phyloP scores from a whole-genome alignment of 176 grass and related monocot species.

The Musa itinerans region DNA sequence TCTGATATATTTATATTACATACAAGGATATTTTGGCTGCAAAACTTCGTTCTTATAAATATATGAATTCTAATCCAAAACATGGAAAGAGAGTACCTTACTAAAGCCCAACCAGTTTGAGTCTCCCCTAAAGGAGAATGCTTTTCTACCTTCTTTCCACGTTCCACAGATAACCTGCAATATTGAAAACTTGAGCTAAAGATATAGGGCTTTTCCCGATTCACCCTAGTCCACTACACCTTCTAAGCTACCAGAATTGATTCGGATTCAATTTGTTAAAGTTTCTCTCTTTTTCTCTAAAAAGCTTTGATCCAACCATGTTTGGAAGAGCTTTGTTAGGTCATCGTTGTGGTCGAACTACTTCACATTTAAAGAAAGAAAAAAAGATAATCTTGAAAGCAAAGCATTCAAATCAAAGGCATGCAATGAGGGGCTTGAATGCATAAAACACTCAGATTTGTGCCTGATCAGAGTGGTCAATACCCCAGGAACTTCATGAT shows the following conservation, averaged over 20 bases:
- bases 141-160: conserved; percentile 48
- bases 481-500: no score
- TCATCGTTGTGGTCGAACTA: no score
- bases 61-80: not conserved
- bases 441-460: no score
- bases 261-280: not conserved
- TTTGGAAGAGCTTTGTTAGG: no score
- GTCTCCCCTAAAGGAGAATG: conserved; percentile 83
- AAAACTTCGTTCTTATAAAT: not conserved
- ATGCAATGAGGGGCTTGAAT: no score
- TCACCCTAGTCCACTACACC: not conserved
- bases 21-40: not conserved
- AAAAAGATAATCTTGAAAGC: no score
- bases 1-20: no score
- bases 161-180: conserved; percentile 71
- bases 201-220: not conserved
- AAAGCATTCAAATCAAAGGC: no score
- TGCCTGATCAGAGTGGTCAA: no score
- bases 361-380: no score
- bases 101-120: conserved; percentile 86
- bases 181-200: not conserved
- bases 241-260: not conserved
- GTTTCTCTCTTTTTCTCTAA: not conserved
- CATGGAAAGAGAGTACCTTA: conserved; percentile 39
- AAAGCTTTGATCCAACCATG: not conserved